phyloP scores from a whole-genome alignment of 139 green algal genomes.

The Coelastrella sp. region DNA sequence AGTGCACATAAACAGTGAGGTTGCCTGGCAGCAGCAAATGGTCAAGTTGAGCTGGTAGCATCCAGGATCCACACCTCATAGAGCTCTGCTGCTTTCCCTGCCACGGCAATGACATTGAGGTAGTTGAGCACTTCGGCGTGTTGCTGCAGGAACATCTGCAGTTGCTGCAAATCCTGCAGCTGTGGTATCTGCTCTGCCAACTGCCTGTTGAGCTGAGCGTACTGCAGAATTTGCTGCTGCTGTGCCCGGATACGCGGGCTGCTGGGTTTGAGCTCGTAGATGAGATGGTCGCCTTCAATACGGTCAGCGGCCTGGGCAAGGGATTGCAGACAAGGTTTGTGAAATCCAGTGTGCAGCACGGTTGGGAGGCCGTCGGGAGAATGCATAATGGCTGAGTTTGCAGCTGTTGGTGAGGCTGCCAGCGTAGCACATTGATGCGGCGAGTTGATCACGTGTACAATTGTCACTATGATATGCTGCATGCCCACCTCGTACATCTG shows the following conservation, averaged over 20 bases:
- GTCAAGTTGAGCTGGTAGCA: neutral
- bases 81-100: neutral
- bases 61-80: neutral
- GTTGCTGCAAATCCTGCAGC: neutral
- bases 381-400: neutral
- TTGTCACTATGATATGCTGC: neutral
- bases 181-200: neutral
- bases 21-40: too few relatives aligned
- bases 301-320: slow-evolving; percentile 24
- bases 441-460: too few relatives aligned
- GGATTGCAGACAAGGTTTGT: neutral
- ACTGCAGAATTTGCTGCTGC: slow-evolving; percentile 13
- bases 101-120: slow-evolving; percentile 22
- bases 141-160: slow-evolving; percentile 12
- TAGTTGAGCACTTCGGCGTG: slow-evolving; percentile 36
- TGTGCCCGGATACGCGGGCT: neutral
- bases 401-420: too few relatives aligned
- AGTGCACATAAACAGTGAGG: too few relatives aligned
- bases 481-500: slow-evolving; percentile 36
- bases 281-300: slow-evolving; percentile 37
- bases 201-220: slow-evolving; percentile 34
- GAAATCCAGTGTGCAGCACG: neutral
- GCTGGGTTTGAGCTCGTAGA: slow-evolving; percentile 30
- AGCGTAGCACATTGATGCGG: too few relatives aligned
- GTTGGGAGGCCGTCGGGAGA: neutral